Evolutionary conservation across 192 early-diverging fungal genomes (phyloP), one percentile per base, ranked within the genome.

Genomic region (Coemansia sp.): DNA sequence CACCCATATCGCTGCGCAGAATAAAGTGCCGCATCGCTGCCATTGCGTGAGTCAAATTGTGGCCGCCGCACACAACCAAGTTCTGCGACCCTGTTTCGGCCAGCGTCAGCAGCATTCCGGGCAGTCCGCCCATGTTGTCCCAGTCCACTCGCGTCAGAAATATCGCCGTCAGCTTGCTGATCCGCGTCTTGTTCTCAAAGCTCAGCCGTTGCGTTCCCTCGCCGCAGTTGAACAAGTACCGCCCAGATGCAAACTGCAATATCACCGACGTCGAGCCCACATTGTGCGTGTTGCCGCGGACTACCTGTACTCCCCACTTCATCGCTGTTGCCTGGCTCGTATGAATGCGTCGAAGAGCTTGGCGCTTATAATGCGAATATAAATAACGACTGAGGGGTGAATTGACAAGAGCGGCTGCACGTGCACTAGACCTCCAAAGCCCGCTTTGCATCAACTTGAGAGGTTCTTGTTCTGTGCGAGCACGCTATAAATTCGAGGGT

Each of bases 171-270:
- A 92, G 60, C 76, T 93, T 95, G 43, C 79, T 72, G 25, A 93
- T 72, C 23, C 86, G 86, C 49, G 91, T 67, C 57, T 82, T 86
- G 59, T 93, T 85, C 73, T 96, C 91, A 66, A 88, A 76, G 69
- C 89, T 87, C 32, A 96, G 70, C 45, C 95, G 86, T 74, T 98
- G 95, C 2, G 87, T 89, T 22, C 93, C 94, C 71, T 98, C 95
- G 49, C 90, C 84, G 69, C 92, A 94, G 82, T 98, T 98, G 85
- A 98, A 92, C 74, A 98, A 80, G 63, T 95, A 95, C 27, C 91
- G 82, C 49, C 90, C 84, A 8, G 58, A 62, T 52, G 92, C 87
- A 76, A 93, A 91, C 59, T 90, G 82, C 23, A 93, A 74, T 55
- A 95, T 60, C 38, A 98, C 73, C 14, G 90, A 87, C 9, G 94